Conservation (phyloP, 768 basidiomycete species). For the Mycena vitilis region DNA sequence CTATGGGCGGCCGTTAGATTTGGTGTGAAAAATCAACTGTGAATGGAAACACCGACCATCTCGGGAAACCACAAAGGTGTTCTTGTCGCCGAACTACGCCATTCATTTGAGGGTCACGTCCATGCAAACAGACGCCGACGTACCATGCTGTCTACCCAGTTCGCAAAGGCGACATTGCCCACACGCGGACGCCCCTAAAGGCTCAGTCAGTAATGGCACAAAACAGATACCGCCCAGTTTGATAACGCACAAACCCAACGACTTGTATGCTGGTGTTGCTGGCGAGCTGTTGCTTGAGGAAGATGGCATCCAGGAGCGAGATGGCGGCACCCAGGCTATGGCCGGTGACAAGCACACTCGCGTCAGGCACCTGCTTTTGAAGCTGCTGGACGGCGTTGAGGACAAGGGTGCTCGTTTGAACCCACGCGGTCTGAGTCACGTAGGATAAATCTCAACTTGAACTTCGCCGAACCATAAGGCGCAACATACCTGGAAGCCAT, state of each 20-base stretch:
- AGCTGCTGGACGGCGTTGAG: conserved; percentile 17
- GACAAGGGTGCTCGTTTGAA: conserved; percentile 19
- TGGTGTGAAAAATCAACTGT: neutral
- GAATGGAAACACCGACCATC: conserved; percentile 3
- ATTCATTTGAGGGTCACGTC: neutral
- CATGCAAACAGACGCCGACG: neutral
- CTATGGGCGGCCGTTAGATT: neutral
- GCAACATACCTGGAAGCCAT: conserved; percentile 16
- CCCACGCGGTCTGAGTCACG: conserved; percentile 14
- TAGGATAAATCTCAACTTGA: neutral
- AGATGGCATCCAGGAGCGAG: conserved; percentile 23
- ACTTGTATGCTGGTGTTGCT: conserved; percentile 26
- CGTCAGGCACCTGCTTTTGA: conserved; percentile 14
- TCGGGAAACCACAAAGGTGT: conserved; percentile 23
- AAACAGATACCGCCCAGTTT: too few species aligned
- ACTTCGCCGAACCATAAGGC: neutral
- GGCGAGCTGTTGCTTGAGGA: conserved; percentile 27
- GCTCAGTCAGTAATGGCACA: too few species aligned
- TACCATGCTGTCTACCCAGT: conserved; percentile 25
- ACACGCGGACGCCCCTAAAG: conserved; percentile 27
- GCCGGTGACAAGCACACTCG: conserved; percentile 12
- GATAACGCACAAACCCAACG: conserved; percentile 20
- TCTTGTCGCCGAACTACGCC: conserved; percentile 11
- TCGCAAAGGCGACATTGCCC: conserved; percentile 13
- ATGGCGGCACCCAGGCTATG: conserved; percentile 21